Base-by-base conservation (phyloP, 768 basidiomycete genomes). In the Lactifluus echinatus region DNA sequence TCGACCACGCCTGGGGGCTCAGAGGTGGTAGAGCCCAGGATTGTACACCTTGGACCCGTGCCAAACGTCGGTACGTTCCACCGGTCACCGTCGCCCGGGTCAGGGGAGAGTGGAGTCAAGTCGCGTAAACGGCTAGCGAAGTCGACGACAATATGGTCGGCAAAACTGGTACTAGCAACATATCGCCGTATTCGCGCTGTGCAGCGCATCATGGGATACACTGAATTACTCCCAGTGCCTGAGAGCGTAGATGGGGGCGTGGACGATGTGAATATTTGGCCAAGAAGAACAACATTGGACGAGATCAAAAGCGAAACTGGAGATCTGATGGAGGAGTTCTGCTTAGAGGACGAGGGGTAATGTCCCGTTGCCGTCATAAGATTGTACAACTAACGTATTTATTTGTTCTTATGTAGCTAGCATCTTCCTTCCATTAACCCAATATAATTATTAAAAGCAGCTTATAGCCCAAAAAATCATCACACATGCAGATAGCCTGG, bases 171-270 rank as follows among this genome's bases (percentile, higher is more conserved):
- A n/a, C 73, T 72, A 34, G 75, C 72, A 34, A 87, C 85, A 14
- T 85, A 84, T 64, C 73, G 73, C 33, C 73, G 84, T 28, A 79
- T 89, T 24, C 74, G 86, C 19, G 67, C 77, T 2, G 82, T 85
- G 23, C 86, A 87, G 68, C 72, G 71, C 12, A 76, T 73, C 51
- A 76, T 87, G 75, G 85, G 86, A 2, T 88, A 87, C 66, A 73
- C 77, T 15, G 66, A 72, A 4, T 67, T 86, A 28, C 70, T 87
- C 8, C 82, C 83, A 11, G 60, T 79, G 44, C 75, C 75, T 8
- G 66, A 66, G 23, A 66, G 66, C 28, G 67, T 65, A 36, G 65
- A 66, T 5, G 71, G 67, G 5, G 62, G 58, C 12, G 71, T 28
- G 15, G 47, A 44, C 5, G 55, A 55, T 15, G 45, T 33, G n/a